These are phyloP conservation scores for Chaetomium sp. DNA, from an alignment of 2,329 filamentous ascomycete species.

Conservation along the genomic window DNA sequence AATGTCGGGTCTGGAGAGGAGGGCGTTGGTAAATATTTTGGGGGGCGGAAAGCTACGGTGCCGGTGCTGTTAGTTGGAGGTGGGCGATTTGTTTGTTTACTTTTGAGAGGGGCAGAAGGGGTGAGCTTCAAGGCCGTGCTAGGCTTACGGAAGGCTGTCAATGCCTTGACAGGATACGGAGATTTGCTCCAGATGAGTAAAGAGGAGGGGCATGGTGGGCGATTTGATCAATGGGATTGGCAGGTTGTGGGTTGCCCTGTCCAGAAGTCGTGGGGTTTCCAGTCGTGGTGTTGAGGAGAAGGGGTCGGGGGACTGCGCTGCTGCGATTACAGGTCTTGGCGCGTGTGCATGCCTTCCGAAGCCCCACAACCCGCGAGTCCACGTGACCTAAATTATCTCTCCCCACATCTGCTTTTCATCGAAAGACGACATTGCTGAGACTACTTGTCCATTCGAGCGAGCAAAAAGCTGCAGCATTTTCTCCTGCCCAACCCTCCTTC, in stretches of 20 bases:
- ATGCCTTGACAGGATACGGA: slow-evolving; percentile 69
- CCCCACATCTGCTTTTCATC: too few species aligned
- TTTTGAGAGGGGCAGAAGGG: not conserved
- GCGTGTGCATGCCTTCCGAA: too few species aligned
- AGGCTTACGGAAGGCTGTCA: slow-evolving; percentile 62
- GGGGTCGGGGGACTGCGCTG: not conserved
- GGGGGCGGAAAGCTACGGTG: slow-evolving; percentile 71
- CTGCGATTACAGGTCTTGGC: too few species aligned
- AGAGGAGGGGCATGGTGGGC: slow-evolving; percentile 58
- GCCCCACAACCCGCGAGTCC: too few species aligned
- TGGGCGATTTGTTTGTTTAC: slow-evolving; percentile 2
- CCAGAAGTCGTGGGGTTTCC: not conserved
- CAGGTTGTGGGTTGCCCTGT: not conserved
- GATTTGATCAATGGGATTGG: not conserved
- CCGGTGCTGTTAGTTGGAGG: not conserved
- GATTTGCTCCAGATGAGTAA: slow-evolving; percentile 70
- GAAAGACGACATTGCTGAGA: too few species aligned
- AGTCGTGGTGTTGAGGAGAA: not conserved
- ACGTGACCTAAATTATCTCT: too few species aligned
- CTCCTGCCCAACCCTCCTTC: too few species aligned
- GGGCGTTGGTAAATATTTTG: slow-evolving; percentile 92
- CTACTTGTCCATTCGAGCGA: too few species aligned
- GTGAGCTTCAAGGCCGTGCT: not conserved
- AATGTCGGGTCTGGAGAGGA: slow-evolving; percentile 84
- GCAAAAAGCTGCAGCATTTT: too few species aligned